Base-by-base conservation (phyloP, 2,329 filamentous ascomycete species). In the Colletotrichum scovillei region DNA sequence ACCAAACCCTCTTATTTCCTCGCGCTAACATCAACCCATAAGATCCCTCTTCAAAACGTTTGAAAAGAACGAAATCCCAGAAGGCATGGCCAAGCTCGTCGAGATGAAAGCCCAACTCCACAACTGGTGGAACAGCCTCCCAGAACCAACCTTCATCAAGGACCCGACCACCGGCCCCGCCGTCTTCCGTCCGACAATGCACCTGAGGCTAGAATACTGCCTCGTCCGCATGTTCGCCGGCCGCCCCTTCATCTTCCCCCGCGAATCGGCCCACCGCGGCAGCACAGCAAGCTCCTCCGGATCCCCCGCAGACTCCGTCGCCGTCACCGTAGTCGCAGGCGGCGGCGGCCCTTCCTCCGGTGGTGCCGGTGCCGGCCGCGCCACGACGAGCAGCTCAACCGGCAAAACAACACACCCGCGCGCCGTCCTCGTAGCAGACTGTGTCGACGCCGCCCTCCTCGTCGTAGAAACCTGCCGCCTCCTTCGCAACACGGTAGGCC, bases 201-300 rank as follows among this genome's bases (percentile, higher is more conserved):
- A 89, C 69, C 78, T 89, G 9, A 85, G 86, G 67, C 81, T 89
- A 3, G 87, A 88, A 72, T 88, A 88, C 76, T 88, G 87, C 75
- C 81, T 89, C 56, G 83, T 87, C 3, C 83, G 87, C 56, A 87
- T 89, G 77, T 89, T 88, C 72, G 84, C 88, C 64, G 88, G 88
- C 19, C 84, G 88, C 2, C 86, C 86, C 2, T 89, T 90, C 75
- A 84, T 89, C 24, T 86, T 89, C 73, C 82, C 80, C 70, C 69
- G 78, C 76, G 73, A 77, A 67, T 68, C 78, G 67, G 55, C 78
- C 75, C 73, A 78, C 42, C 73, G 79, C 42, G 42, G 42, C 68
- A 73, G 80, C 69, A 79, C 78, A 49, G 78, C 78, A 53, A 81
- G 78, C 63, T 79, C 79, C 22, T 78, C 80, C 35, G 77, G 75